Evolutionary conservation across 1,284 basidiomycete species (phyloP).

Genomic region (Marasmius fiardii): DNA sequence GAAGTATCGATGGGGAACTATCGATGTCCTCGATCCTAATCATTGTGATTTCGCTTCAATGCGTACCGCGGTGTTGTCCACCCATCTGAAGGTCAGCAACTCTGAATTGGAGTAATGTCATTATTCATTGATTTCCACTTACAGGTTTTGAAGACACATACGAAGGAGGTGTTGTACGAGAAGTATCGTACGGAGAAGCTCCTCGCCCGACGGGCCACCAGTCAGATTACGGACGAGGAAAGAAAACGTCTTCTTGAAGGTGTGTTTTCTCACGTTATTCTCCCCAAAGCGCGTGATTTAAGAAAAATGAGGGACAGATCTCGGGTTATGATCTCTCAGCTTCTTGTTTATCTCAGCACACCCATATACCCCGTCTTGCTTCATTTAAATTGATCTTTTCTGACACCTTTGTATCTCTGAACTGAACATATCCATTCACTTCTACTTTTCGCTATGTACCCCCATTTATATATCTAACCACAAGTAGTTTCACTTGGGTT

Average conservation of each 20-base stretch:
- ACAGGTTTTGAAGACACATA: conserved; percentile 73
- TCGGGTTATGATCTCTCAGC: background rate
- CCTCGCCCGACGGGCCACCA: conserved; percentile 74
- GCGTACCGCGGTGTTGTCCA: conserved; percentile 73
- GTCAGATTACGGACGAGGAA: conserved; percentile 70
- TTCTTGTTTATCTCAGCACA: background rate
- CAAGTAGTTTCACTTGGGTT: background rate
- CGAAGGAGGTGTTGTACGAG: conserved; percentile 82
- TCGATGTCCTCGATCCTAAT: conserved; percentile 77
- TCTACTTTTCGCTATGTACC: background rate
- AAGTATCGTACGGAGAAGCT: conserved; percentile 82
- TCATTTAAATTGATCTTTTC: background rate
- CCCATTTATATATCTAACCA: background rate
- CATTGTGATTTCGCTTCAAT: conserved; percentile 84
- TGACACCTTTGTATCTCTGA: background rate
- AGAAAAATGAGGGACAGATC: background rate
- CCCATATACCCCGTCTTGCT: background rate
- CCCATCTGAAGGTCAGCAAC: conserved; percentile 68
- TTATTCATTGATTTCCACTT: conserved; percentile 12
- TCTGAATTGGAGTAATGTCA: conserved; percentile 13
- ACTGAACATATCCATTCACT: background rate
- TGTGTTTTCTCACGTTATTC: conserved; percentile 26
- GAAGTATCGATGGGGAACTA: conserved; percentile 77
- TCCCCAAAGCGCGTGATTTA: background rate
- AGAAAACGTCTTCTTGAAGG: conserved; percentile 69